Conservation (phyloP, 2,329 filamentous ascomycete genomes). For the Rutstroemia sp. region DNA sequence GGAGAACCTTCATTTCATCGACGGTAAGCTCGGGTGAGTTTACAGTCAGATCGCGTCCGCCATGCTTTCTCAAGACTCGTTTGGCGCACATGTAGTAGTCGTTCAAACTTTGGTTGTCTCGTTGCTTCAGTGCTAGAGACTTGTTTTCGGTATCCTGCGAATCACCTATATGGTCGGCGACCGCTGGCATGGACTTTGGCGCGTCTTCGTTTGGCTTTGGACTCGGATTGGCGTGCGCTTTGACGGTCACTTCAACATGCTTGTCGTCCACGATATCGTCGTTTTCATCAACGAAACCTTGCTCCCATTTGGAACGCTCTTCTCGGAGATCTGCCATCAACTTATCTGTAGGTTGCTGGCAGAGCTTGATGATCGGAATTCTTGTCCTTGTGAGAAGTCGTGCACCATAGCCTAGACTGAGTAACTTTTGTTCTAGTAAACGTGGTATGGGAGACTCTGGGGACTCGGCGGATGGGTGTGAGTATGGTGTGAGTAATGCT, state of each 20-base stretch:
- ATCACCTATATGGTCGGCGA: not conserved
- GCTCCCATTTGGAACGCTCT: conserved; percentile 67
- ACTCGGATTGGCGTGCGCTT: not conserved
- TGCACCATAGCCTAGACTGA: conserved; percentile 67
- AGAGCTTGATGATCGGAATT: conserved; percentile 84
- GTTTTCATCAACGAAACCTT: conserved; percentile 32
- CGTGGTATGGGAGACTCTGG: conserved; percentile 60
- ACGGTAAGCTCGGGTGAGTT: conserved; percentile 18
- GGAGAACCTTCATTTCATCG: conserved; percentile 41
- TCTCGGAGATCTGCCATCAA: conserved; percentile 54
- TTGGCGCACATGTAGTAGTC: conserved; percentile 28
- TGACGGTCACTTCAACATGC: not conserved
- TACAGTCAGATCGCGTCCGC: conserved; percentile 23
- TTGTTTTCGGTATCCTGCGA: not conserved
- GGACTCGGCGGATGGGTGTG: conserved; percentile 44
- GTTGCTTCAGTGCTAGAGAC: conserved; percentile 21
- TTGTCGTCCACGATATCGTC: conserved; percentile 24
- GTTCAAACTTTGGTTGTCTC: conserved; percentile 21
- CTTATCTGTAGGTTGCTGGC: conserved; percentile 57
- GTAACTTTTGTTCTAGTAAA: conserved; percentile 65
- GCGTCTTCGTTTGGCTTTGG: not conserved
- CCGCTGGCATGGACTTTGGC: not conserved
- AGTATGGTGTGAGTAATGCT: conserved; percentile 61
- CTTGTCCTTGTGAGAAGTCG: conserved; percentile 70
- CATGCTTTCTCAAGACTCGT: conserved; percentile 23